phyloP scores from a whole-genome alignment of 1,284 basidiomycete genomes.

The Ganoderma meredithae region DNA sequence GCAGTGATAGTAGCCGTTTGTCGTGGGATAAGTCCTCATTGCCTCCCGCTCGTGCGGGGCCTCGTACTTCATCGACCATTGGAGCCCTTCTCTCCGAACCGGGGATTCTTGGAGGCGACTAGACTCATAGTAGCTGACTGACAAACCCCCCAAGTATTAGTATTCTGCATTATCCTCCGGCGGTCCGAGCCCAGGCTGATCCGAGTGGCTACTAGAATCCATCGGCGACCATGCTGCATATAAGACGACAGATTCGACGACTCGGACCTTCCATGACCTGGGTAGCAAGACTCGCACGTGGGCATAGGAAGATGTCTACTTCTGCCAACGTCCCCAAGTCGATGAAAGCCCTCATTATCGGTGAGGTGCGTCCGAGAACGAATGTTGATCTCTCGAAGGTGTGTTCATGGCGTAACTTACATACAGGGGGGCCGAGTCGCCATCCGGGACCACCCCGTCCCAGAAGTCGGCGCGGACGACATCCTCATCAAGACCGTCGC shows the following conservation, averaged over 20 bases:
- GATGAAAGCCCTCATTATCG: constrained; percentile 31
- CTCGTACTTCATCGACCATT: not conserved
- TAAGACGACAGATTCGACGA: not conserved
- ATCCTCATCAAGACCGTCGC: constrained; percentile 38
- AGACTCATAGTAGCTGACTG: no score
- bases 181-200: no score
- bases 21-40: not conserved
- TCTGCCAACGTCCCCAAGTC: constrained; percentile 11
- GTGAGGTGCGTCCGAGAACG: constrained; percentile 18
- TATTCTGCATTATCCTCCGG: no score
- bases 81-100: not conserved
- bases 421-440: not conserved
- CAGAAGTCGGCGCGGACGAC: constrained; percentile 34
- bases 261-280: not conserved
- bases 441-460: constrained; percentile 37
- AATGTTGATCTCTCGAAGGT: not conserved
- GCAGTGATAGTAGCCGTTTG: constrained; percentile 2
- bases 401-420: not conserved
- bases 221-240: not conserved
- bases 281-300: not conserved
- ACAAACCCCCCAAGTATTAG: no score
- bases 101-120: not conserved
- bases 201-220: not conserved
- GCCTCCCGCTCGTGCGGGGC: not conserved
- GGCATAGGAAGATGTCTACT: not conserved